Evolutionary conservation across 2,329 filamentous ascomycete species (phyloP).

Genomic region (Cordyceps sp.): DNA sequence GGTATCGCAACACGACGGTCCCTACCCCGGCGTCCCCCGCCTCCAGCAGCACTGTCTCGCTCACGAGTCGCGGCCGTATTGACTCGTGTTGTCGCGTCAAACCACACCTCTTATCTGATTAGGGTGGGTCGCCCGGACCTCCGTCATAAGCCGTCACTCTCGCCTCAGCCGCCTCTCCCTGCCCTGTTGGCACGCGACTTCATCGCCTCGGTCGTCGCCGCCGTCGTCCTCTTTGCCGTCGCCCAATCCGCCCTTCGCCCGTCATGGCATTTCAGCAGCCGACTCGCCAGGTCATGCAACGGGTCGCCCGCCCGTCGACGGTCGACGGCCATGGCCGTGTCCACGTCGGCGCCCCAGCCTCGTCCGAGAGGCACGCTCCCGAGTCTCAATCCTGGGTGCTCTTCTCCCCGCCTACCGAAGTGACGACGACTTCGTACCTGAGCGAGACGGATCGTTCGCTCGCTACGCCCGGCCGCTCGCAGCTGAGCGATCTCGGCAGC

Average conservation of each 20-base stretch:
- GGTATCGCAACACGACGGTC: too few species aligned
- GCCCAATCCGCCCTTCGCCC: not conserved
- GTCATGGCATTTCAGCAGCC: slow-evolving; percentile 45
- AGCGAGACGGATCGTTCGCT: slow-evolving; percentile 52
- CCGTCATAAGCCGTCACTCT: too few species aligned
- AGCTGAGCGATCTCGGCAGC: slow-evolving; percentile 66
- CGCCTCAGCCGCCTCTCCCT: too few species aligned
- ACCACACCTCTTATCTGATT: too few species aligned
- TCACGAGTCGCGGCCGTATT: too few species aligned
- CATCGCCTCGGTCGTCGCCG: too few species aligned
- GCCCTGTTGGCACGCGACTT: too few species aligned
- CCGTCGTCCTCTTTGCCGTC: too few species aligned
- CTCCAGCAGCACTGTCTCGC: too few species aligned
- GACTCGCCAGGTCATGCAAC: slow-evolving; percentile 33
- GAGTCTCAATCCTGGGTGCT: slow-evolving; percentile 92
- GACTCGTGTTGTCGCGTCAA: too few species aligned
- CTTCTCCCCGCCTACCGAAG: slow-evolving; percentile 61
- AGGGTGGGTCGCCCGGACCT: too few species aligned
- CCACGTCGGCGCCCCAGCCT: slow-evolving; percentile 9
- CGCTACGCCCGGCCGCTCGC: slow-evolving; percentile 51
- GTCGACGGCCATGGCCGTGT: slow-evolving; percentile 14
- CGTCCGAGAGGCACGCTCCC: slow-evolving; percentile 25
- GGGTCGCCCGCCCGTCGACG: slow-evolving; percentile 24
- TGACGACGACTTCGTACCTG: slow-evolving; percentile 46
- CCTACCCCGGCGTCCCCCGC: too few species aligned